Percentiles rank a stretch among this genome's conserved stretches.
Conservation (phyloP, 176 grass and related monocot species). For the maize (Zea mays) region Zm-B73-REFERENCE-NAM-5.0 NC_050099.1:137541501-137542000, state of each 20-base stretch:
- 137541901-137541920: slow-evolving; percentile 35
- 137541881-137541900: slow-evolving; percentile 21
- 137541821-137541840: too few species aligned
- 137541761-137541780: too few species aligned
- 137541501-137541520: slow-evolving; percentile 83
- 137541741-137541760: slow-evolving; percentile 26
- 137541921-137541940: slow-evolving; percentile 25
- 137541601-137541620: background rate
- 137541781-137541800: slow-evolving; percentile 46
- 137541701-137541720: slow-evolving; percentile 42
- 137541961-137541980: slow-evolving; percentile 28
- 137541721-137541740: slow-evolving; percentile 33
- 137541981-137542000: slow-evolving; percentile 33
- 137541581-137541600: slow-evolving; percentile 49
- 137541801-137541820: slow-evolving; percentile 38
- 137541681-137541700: background rate
- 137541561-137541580: too few species aligned
- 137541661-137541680: background rate
- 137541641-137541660: slow-evolving; percentile 6
- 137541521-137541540: slow-evolving; percentile 66
- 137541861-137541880: too few species aligned
- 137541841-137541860: too few species aligned
- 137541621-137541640: background rate
- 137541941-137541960: slow-evolving; percentile 41
- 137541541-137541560: slow-evolving; percentile 57